Conservation (phyloP, 1,139 yeast species). For the Geotrichum citri-aurantii region DNA sequence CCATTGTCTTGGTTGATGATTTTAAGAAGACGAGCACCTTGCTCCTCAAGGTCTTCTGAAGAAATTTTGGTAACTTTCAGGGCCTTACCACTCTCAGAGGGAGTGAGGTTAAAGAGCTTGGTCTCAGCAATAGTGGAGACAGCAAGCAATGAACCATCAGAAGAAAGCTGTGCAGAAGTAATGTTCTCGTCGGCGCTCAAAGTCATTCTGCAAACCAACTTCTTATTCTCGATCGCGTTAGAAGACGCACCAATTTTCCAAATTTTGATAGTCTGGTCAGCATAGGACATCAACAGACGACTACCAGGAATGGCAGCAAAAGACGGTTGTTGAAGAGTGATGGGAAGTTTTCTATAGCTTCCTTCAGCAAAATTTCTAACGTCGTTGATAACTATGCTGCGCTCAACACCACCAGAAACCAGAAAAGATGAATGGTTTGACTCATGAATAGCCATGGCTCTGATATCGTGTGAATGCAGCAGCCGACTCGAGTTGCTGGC, state of each 20-base stretch:
- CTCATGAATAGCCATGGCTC: conserved; percentile 57
- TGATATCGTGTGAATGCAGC: conserved; percentile 83
- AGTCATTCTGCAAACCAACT: conserved; percentile 58
- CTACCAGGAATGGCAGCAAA: conserved; percentile 46
- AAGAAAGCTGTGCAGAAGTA: conserved; percentile 60
- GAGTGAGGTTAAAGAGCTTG: conserved; percentile 57
- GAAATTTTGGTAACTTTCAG: conserved; percentile 28
- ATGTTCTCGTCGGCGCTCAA: conserved; percentile 79
- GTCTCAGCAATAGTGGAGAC: conserved; percentile 68
- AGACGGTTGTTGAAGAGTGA: conserved; percentile 54
- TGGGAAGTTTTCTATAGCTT: conserved; percentile 62
- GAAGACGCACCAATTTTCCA: conserved; percentile 53
- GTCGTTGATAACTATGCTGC: conserved; percentile 67
- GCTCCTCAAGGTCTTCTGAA: conserved; percentile 39
- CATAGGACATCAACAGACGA: conserved; percentile 67
- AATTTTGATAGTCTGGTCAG: conserved; percentile 71
- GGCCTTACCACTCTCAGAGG: conserved; percentile 20
- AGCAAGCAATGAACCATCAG: conserved; percentile 58
- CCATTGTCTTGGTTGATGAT: conserved; percentile 14
- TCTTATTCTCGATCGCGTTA: conserved; percentile 33
- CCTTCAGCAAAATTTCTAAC: conserved; percentile 66
- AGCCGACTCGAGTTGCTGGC: conserved; percentile 70
- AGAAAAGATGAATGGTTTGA: conserved; percentile 65
- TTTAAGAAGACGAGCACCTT: conserved; percentile 48
- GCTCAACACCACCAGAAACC: conserved; percentile 88